phyloP scores from a whole-genome alignment of 352 stramenopile genomes.

The Pythium brachiatum region DNA sequence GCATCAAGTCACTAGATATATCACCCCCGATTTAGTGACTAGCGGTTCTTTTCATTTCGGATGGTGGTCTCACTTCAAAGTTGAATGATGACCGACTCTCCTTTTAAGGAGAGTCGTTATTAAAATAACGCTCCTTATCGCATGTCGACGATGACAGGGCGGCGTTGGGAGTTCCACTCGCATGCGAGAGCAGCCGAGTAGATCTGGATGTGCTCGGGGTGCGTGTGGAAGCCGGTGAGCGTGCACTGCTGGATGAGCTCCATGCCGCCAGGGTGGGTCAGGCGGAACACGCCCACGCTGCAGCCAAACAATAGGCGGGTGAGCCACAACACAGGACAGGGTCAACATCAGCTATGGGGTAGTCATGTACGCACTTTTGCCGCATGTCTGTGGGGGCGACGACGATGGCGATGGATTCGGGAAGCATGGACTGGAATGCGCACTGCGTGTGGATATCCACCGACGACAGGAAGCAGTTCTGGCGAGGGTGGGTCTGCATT shows the following conservation, averaged over 20 bases:
- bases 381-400: constrained; percentile 68
- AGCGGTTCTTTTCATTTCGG: too few species aligned
- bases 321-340: constrained; percentile 63
- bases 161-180: constrained; percentile 47
- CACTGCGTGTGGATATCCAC: constrained; percentile 91
- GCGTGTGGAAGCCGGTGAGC: constrained; percentile 83
- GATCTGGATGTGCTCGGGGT: constrained; percentile 71
- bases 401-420: constrained; percentile 88
- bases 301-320: not conserved
- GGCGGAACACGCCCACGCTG: constrained; percentile 83
- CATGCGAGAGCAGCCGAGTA: constrained; percentile 79
- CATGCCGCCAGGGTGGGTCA: constrained; percentile 74
- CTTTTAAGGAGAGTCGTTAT: too few species aligned
- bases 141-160: constrained; percentile 67
- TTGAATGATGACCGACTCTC: too few species aligned
- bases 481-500: constrained; percentile 79
- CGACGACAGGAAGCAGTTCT: constrained; percentile 88
- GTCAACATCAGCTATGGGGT: not conserved
- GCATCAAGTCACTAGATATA: not conserved
- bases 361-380: constrained; percentile 44
- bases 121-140: too few species aligned
- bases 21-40: not conserved
- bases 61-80: too few species aligned
- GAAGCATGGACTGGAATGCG: constrained; percentile 87
- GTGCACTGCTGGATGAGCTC: constrained; percentile 89